Evolutionary conservation across 1,284 basidiomycete genomes (phyloP).

Genomic region (Neonothopanus nambi): DNA sequence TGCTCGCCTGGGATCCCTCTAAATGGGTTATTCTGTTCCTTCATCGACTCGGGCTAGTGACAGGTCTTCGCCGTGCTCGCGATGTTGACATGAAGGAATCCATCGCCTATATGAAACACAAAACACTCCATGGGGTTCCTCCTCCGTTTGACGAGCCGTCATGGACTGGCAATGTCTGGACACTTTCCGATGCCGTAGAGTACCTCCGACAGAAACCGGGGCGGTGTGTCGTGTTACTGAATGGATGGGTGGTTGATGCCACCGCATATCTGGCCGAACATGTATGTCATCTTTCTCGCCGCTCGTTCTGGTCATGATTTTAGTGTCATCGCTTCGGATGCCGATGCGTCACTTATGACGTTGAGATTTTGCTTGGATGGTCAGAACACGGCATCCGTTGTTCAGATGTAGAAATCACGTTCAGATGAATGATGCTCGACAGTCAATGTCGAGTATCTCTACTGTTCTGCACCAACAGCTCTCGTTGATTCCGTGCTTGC

Average conservation of each 20-base stretch:
- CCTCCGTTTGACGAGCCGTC: slow-evolving; percentile 20
- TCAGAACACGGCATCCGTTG: too few relatives aligned
- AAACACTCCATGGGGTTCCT: slow-evolving; percentile 32
- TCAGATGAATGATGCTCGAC: too few relatives aligned
- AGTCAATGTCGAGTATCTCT: background rate
- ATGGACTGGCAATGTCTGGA: slow-evolving; percentile 38
- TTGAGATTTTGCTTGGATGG: background rate
- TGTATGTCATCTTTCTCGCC: slow-evolving; percentile 37
- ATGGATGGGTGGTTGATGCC: slow-evolving; percentile 65
- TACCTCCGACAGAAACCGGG: slow-evolving; percentile 36
- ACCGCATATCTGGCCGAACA: slow-evolving; percentile 68
- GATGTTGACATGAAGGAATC: slow-evolving; percentile 61
- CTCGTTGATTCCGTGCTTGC: too few relatives aligned
- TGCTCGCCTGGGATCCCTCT: slow-evolving; percentile 75
- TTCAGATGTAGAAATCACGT: too few relatives aligned
- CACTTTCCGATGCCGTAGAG: slow-evolving; percentile 33
- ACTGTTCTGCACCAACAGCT: too few relatives aligned
- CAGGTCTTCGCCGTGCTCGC: slow-evolving; percentile 54
- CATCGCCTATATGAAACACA: slow-evolving; percentile 53
- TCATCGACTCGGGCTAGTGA: slow-evolving; percentile 53
- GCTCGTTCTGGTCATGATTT: background rate
- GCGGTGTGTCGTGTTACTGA: slow-evolving; percentile 56
- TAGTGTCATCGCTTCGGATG: background rate
- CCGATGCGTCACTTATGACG: background rate
- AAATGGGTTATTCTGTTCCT: slow-evolving; percentile 75